Percentiles rank a stretch among this genome's conserved stretches.
phyloP scores from a whole-genome alignment of 495 filamentous ascomycete genomes.

The Echria macrotheca region DNA sequence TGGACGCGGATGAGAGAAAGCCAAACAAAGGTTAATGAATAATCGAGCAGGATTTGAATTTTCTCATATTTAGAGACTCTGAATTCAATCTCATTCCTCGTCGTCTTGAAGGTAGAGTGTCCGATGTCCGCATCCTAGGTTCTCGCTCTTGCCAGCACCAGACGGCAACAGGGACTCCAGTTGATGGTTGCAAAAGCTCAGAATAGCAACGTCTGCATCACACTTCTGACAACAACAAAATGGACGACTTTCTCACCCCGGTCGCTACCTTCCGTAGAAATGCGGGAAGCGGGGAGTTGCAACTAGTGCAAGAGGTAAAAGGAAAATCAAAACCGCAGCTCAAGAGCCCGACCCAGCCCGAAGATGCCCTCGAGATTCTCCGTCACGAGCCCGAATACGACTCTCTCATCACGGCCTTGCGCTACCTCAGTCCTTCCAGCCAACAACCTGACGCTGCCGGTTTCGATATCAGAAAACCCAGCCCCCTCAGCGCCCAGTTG shows the following conservation, averaged over 20 bases:
- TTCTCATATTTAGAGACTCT: too few relatives aligned
- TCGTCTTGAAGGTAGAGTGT: too few relatives aligned
- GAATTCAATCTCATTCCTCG: too few relatives aligned
- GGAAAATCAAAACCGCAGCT: constrained; percentile 9
- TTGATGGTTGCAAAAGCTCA: too few relatives aligned
- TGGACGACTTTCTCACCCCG: constrained; percentile 48
- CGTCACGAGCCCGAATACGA: constrained; percentile 58
- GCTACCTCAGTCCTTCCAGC: constrained; percentile 43
- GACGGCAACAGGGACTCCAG: too few relatives aligned
- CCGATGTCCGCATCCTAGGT: too few relatives aligned
- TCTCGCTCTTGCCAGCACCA: too few relatives aligned
- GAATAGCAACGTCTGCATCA: too few relatives aligned
- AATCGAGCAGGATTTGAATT: too few relatives aligned
- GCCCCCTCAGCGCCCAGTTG: constrained; percentile 62
- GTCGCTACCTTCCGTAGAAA: constrained; percentile 31
- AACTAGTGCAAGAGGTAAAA: constrained; percentile 4
- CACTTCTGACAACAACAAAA: constrained; percentile 21
- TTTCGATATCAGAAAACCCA: constrained; percentile 59
- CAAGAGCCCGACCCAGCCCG: constrained; percentile 36
- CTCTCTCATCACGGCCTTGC: constrained; percentile 47
- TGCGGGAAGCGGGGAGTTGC: not conserved
- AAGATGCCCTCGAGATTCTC: constrained; percentile 59
- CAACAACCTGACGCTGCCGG: constrained; percentile 17
- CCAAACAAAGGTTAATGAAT: too few relatives aligned
- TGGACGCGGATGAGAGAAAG: too few relatives aligned